These are phyloP conservation scores for Avena atlantica DNA, from an alignment of 176 grass and related monocot genomes.

Conservation along the genomic window DNA sequence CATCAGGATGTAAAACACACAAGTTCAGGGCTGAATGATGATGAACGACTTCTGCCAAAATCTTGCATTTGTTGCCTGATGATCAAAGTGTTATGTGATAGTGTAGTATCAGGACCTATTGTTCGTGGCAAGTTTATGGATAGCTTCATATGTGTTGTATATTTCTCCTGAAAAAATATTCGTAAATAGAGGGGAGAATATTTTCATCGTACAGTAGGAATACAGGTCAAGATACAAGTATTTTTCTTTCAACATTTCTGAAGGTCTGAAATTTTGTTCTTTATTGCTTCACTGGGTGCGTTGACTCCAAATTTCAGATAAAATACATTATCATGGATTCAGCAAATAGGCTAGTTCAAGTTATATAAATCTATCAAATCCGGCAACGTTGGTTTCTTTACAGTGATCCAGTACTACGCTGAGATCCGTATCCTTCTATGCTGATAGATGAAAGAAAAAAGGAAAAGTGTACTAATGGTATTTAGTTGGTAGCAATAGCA, in stretches of 20 bases:
- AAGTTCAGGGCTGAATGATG: not conserved
- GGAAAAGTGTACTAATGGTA: not conserved
- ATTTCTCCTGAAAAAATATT: slow-evolving; percentile 6
- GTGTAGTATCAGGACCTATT: not conserved
- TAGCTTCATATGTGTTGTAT: not conserved
- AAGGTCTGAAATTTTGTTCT: slow-evolving; percentile 2
- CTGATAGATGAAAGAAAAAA: not conserved
- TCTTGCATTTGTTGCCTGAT: slow-evolving; percentile 19
- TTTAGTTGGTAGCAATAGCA: slow-evolving; percentile 4
- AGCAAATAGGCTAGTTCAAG: not conserved
- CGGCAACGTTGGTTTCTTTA: not conserved
- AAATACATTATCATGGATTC: not conserved
- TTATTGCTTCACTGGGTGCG: not conserved
- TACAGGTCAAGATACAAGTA: slow-evolving; percentile 7
- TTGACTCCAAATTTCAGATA: not conserved
- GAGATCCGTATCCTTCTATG: slow-evolving; percentile 4
- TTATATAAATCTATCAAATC: not conserved
- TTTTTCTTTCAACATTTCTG: slow-evolving; percentile 1
- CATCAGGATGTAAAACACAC: not conserved
- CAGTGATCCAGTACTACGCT: not conserved
- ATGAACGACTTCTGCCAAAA: not conserved
- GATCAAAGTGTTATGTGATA: not conserved
- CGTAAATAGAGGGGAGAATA: slow-evolving; percentile 22
- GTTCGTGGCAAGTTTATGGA: not conserved
- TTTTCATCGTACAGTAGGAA: slow-evolving; percentile 1